A percentile compares a stretch with the other conserved stretches of the same genome.
phyloP scores from a whole-genome alignment of 345 rosid species.

The Arabis alpina region DNA sequence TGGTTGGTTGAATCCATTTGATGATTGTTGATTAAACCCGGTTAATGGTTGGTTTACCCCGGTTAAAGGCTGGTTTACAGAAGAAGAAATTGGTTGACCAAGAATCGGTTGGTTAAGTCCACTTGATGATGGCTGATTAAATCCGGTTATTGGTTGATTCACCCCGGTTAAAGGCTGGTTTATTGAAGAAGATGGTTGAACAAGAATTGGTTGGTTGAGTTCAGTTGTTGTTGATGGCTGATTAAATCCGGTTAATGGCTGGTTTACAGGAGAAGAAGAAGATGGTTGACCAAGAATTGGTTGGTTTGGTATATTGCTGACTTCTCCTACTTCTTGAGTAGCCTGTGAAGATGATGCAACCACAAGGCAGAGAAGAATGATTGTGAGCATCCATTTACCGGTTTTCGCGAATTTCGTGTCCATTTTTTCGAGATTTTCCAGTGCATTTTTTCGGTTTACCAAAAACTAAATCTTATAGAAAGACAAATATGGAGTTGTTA shows the following conservation, averaged over 20 bases:
- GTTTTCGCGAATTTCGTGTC: conserved; percentile 34
- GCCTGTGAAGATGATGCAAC: conserved; percentile 35
- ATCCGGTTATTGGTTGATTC: conserved; percentile 43
- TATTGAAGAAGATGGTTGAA: conserved; percentile 39
- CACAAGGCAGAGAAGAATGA: conserved; percentile 37
- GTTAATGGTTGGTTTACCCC: conserved; percentile 50
- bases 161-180: conserved; percentile 51
- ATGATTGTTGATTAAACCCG: conserved; percentile 44
- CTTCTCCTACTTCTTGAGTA: conserved; percentile 35
- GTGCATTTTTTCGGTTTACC: conserved; percentile 21
- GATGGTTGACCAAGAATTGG: conserved; percentile 48
- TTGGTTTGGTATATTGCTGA: conserved; percentile 42
- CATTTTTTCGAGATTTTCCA: not conserved
- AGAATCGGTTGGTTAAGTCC: conserved; percentile 38
- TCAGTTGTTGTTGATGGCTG: conserved; percentile 43
- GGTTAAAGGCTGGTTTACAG: conserved; percentile 50
- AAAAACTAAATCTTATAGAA: conserved; percentile 30
- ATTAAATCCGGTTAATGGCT: conserved; percentile 39
- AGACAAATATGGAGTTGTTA: conserved; percentile 28
- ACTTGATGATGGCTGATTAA: conserved; percentile 43
- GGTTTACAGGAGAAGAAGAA: conserved; percentile 45
- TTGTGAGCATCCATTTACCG: conserved; percentile 29
- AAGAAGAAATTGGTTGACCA: conserved; percentile 40
- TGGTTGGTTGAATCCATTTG: conserved; percentile 44
- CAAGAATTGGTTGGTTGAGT: conserved; percentile 39